Conservation (phyloP, 306 rosid genomes). For the Abrus pulchellus region DNA sequence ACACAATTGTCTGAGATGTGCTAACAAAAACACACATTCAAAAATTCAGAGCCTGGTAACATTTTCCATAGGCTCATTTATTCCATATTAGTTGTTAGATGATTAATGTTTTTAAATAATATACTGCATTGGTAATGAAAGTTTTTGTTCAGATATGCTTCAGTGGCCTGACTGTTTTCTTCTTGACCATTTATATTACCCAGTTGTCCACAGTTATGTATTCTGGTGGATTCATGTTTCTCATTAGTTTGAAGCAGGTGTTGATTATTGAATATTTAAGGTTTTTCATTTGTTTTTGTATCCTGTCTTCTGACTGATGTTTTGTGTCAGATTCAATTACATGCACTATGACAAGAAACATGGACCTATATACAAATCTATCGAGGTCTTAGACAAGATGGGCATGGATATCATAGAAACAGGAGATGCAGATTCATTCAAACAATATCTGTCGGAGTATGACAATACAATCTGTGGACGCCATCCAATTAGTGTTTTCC, state of each 20-base stretch:
- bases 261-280: constrained; percentile 12
- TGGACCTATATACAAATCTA: constrained; percentile 89
- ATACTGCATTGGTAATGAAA: background rate
- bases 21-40: constrained; percentile 3
- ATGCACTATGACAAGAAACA: constrained; percentile 85
- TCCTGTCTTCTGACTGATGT: constrained; percentile 27
- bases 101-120: constrained; percentile 27
- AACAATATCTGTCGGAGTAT: constrained; percentile 72
- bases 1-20: background rate
- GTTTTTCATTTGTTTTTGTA: constrained; percentile 5
- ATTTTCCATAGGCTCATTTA: constrained; percentile 20
- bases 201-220: background rate
- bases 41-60: constrained; percentile 4
- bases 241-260: constrained; percentile 30
- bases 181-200: background rate
- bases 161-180: constrained; percentile 12
- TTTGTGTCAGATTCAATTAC: constrained; percentile 76
- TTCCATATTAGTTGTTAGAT: constrained; percentile 3
- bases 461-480: constrained; percentile 98
- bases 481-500: constrained; percentile 95
- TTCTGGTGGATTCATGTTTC: constrained; percentile 30
- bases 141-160: constrained; percentile 16
- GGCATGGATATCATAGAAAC: constrained; percentile 97
- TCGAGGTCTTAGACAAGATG: constrained; percentile 94
- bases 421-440: constrained; percentile 94